These are phyloP conservation scores for Haplographium delicatum DNA, from an alignment of 495 filamentous ascomycete genomes.

Conservation along the genomic window DNA sequence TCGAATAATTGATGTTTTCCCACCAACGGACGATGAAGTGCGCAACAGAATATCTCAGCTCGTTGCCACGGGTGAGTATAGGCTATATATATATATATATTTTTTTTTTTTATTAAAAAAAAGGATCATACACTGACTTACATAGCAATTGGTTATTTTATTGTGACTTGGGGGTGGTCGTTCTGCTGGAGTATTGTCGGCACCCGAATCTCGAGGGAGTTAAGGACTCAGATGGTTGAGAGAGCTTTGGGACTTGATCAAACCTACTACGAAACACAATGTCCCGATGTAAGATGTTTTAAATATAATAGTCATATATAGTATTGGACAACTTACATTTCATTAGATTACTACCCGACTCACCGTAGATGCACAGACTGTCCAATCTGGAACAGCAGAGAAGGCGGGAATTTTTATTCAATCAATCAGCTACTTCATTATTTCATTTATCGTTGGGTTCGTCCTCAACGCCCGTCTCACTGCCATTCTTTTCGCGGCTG, in stretches of 20 bases:
- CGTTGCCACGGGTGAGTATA: constrained; percentile 26
- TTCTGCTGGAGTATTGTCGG: constrained; percentile 59
- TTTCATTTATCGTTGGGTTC: constrained; percentile 60
- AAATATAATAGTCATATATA: constrained; percentile 19
- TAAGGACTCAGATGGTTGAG: constrained; percentile 55
- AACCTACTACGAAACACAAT: constrained; percentile 55
- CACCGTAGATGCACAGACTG: constrained; percentile 51
- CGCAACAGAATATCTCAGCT: constrained; percentile 8
- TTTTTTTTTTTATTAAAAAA: constrained; percentile 14
- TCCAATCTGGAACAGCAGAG: constrained; percentile 51
- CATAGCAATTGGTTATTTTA: constrained; percentile 56
- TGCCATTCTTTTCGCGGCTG: constrained; percentile 58
- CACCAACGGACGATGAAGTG: constrained; percentile 39
- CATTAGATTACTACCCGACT: constrained; percentile 60
- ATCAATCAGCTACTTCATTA: constrained; percentile 56
- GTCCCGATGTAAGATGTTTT: constrained; percentile 55
- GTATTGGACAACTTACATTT: constrained; percentile 29
- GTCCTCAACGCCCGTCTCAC: constrained; percentile 53
- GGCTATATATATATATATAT: constrained; percentile 18
- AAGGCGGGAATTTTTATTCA: constrained; percentile 59
- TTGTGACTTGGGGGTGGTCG: constrained; percentile 52
- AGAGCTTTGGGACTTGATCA: constrained; percentile 58
- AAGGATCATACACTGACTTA: constrained; percentile 59
- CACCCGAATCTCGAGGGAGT: constrained; percentile 54
- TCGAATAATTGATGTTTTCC: constrained; percentile 61